A percentile compares a stretch with the other conserved stretches of the same genome.
phyloP scores from a whole-genome alignment of 495 filamentous ascomycete species.

The Bryoglossum gracile region DNA sequence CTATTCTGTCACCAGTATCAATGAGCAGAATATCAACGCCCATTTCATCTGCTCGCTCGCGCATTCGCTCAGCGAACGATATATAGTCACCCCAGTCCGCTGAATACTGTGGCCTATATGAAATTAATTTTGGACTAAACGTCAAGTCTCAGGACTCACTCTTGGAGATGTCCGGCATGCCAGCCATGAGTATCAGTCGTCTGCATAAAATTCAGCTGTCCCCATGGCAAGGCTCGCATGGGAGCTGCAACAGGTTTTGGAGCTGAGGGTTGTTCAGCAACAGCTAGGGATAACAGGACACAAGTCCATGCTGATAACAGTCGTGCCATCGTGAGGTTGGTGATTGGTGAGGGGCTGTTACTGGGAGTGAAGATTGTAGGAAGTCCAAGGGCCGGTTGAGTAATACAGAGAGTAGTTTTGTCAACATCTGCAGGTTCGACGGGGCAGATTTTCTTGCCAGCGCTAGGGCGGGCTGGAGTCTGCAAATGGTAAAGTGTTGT shows the following conservation, averaged over 20 bases:
- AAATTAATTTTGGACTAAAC: constrained; percentile 1
- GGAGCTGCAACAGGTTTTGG: constrained; percentile 72
- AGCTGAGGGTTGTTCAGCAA: constrained; percentile 71
- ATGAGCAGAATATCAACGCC: constrained; percentile 81
- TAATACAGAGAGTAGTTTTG: too few species aligned
- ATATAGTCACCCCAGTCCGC: constrained; percentile 98
- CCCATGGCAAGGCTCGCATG: constrained; percentile 79
- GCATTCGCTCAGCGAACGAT: constrained; percentile 81
- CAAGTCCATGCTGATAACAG: constrained; percentile 14
- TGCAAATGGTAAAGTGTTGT: too few species aligned
- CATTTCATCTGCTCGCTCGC: constrained; percentile 62
- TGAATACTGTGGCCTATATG: constrained; percentile 67
- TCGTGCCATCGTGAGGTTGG: constrained; percentile 25
- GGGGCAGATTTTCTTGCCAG: too few species aligned
- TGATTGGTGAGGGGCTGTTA: too few species aligned
- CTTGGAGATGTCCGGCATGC: constrained; percentile 88
- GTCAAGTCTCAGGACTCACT: constrained; percentile 40
- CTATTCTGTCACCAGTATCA: constrained; percentile 89
- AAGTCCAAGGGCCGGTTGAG: too few species aligned
- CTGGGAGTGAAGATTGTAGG: too few species aligned
- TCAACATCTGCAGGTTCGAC: too few species aligned
- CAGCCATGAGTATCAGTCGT: constrained; percentile 95
- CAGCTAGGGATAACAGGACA: constrained; percentile 20
- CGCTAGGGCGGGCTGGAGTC: too few species aligned
- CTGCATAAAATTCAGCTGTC: constrained; percentile 87